These are phyloP conservation scores for Penicillium taxi DNA, from an alignment of 495 filamentous ascomycete genomes.

Conservation along the genomic window DNA sequence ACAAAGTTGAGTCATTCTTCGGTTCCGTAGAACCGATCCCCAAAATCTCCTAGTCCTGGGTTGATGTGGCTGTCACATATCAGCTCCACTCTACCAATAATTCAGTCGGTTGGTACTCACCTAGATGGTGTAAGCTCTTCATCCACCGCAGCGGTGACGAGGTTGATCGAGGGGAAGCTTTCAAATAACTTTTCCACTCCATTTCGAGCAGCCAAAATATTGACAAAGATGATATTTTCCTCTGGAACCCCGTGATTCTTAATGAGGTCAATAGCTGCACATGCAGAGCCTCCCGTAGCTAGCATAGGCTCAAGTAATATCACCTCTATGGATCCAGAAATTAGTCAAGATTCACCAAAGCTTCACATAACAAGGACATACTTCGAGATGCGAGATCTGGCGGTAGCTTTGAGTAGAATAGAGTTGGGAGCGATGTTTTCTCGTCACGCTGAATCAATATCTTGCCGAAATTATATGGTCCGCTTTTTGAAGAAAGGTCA, in stretches of 20 bases:
- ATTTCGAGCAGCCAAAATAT: conserved; percentile 5
- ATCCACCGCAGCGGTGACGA: conserved; percentile 12
- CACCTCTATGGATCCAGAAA: background rate
- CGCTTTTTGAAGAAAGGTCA: background rate
- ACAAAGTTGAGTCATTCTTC: too few species aligned
- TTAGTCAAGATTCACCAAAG: background rate
- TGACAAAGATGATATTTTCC: conserved; percentile 15
- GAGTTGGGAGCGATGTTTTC: conserved; percentile 4
- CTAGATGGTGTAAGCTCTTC: conserved; percentile 5
- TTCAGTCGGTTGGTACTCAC: conserved; percentile 3
- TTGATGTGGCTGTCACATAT: conserved; percentile 6
- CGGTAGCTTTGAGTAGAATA: conserved; percentile 13
- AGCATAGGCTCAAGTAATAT: conserved; percentile 14
- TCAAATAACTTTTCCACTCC: conserved; percentile 5
- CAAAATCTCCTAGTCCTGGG: conserved; percentile 14
- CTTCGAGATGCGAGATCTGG: conserved; percentile 4
- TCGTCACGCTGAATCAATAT: conserved; percentile 14
- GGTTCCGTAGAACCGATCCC: conserved; percentile 16
- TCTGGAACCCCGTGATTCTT: conserved; percentile 8
- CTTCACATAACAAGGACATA: background rate
- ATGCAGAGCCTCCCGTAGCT: conserved; percentile 14
- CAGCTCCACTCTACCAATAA: background rate
- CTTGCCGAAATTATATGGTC: conserved; percentile 6
- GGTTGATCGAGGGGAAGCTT: conserved; percentile 5
- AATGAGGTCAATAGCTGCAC: conserved; percentile 9